These are phyloP conservation scores for Phaeosphaeria sp. DNA, from an alignment of 2,329 filamentous ascomycete genomes.

Conservation along the genomic window DNA sequence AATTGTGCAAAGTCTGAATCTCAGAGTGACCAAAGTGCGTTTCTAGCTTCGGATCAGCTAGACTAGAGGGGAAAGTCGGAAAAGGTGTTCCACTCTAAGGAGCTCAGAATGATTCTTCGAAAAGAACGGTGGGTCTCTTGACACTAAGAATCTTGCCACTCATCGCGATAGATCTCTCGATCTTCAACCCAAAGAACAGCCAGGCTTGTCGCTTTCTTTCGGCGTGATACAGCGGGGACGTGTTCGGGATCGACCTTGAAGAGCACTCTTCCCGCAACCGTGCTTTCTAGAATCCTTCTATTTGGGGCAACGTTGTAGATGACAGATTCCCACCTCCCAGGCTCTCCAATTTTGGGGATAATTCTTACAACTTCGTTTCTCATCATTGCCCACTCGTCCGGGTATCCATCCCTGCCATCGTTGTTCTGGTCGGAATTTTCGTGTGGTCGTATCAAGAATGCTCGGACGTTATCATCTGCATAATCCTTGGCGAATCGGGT, in stretches of 20 bases:
- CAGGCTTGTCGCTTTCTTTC: background rate
- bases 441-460: conserved; percentile 1
- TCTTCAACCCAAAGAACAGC: background rate
- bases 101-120: too few species aligned
- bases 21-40: too few species aligned
- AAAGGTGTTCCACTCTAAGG: too few species aligned
- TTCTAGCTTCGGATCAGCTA: too few species aligned
- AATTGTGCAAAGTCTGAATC: too few species aligned
- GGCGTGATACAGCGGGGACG: background rate
- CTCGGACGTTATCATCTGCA: background rate
- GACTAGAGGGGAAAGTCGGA: too few species aligned
- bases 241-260: background rate
- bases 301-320: background rate
- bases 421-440: background rate
- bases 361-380: background rate
- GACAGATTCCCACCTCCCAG: background rate
- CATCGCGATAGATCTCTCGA: background rate
- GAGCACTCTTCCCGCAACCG: background rate
- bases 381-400: background rate
- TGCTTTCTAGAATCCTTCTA: background rate
- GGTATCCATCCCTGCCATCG: background rate
- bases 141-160: background rate
- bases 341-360: background rate
- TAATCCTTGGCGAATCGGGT: background rate
- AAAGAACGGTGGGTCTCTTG: background rate